These are phyloP conservation scores for Aspergillus neotritici DNA, from an alignment of 2,329 filamentous ascomycete genomes.

Conservation along the genomic window DNA sequence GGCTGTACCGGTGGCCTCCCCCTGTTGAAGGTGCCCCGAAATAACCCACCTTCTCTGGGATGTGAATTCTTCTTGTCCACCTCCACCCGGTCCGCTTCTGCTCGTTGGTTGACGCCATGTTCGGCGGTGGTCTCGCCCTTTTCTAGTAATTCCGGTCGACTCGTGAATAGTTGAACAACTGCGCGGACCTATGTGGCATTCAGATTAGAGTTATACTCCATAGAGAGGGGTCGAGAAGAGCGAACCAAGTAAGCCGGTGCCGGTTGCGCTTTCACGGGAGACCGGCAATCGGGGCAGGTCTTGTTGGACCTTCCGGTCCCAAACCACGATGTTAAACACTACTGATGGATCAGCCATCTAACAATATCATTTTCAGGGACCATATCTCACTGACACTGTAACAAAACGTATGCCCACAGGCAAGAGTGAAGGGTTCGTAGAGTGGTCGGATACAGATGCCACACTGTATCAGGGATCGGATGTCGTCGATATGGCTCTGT, in stretches of 20 bases:
- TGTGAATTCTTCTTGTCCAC: constrained; percentile 53
- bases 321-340: constrained; percentile 57
- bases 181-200: constrained; percentile 51
- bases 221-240: constrained; percentile 5
- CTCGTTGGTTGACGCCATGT: constrained; percentile 52
- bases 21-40: constrained; percentile 54
- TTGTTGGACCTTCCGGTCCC: constrained; percentile 51
- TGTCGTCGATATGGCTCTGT: constrained; percentile 54
- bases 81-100: constrained; percentile 57
- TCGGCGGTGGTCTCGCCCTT: constrained; percentile 59
- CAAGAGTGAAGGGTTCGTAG: constrained; percentile 64
- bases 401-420: constrained; percentile 67
- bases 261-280: constrained; percentile 53
- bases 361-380: not conserved
- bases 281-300: constrained; percentile 64
- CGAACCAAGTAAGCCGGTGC: constrained; percentile 60
- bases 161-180: constrained; percentile 58
- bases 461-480: constrained; percentile 58
- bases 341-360: constrained; percentile 18
- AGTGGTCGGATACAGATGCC: constrained; percentile 63
- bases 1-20: constrained; percentile 30
- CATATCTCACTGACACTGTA: constrained; percentile 50
- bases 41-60: constrained; percentile 51
- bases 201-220: constrained; percentile 6
- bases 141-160: constrained; percentile 56